Base-by-base conservation (phyloP, 345 rosid genomes). In the Raphanus sativus region DNA sequence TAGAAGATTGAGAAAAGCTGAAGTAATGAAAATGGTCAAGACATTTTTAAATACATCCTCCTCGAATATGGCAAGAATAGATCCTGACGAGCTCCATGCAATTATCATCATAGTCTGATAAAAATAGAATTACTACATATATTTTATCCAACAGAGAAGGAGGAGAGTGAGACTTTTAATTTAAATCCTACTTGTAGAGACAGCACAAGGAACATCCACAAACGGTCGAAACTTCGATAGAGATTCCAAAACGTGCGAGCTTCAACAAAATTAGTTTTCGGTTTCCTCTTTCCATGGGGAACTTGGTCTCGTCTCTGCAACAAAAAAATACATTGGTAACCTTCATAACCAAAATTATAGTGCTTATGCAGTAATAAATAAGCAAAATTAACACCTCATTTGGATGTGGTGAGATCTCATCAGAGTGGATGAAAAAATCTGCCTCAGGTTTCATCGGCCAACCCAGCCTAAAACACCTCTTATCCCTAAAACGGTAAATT, bases 251-350 rank as follows among this genome's bases (percentile, higher is more conserved):
- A 96, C 3, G 99, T 93, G 29, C 97, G 96, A 74, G 86, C 91
- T 90, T 96, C 99, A 70, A 96, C 99, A 89, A 96, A 96, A 84
- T 93, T 92, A 64, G 97, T 90, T 84, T 96, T 96, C 59, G 99
- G 95, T 81, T 89, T 88, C 76, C 79, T 81, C 86, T 86, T 90
- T 58, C 89, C 86, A 36, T 32, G 29, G 33, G 75, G 6, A 8
- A 70, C 77, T 84, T 83, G 92, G 60, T 81, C 86, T 74, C 77
- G 83, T 78, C 84, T 86, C 99, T 91, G 87, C 75, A 79, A 73
- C 60, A 25, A 45, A 71, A 74, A 73, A 74, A 1, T 13, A n/a
- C 10, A 38, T 38, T 38, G 45, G 45, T 38, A 38, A 38, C 45
- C 13, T 38, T 38, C 45, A 38, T 38, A 38, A 38, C 12, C 13